These are phyloP conservation scores for Hyaloscypha bicolor DNA, from an alignment of 495 filamentous ascomycete genomes.

Conservation along the genomic window DNA sequence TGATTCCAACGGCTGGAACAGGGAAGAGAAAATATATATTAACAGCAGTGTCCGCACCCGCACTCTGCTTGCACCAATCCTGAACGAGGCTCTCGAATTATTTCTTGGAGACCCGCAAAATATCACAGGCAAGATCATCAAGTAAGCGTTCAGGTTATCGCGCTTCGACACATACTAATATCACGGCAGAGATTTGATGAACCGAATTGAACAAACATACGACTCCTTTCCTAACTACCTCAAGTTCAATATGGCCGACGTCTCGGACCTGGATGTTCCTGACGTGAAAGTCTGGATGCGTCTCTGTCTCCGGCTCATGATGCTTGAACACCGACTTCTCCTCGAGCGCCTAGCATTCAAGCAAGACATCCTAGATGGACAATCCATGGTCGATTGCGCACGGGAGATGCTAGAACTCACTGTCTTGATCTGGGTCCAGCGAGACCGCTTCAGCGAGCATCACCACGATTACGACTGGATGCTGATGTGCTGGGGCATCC, in stretches of 20 bases:
- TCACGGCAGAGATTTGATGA: slow-evolving; percentile 15
- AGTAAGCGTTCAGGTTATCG: slow-evolving; percentile 9
- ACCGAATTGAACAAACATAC: slow-evolving; percentile 17
- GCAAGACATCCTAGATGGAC: slow-evolving; percentile 22
- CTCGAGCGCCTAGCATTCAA: slow-evolving; percentile 29
- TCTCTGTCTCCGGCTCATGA: slow-evolving; percentile 20
- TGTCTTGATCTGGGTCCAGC: slow-evolving; percentile 32
- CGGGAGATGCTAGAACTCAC: slow-evolving; percentile 34
- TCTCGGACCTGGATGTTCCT: not conserved
- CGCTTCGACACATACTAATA: not conserved
- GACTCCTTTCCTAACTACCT: slow-evolving; percentile 17
- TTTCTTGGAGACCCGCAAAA: slow-evolving; percentile 26
- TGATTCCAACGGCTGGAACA: slow-evolving; percentile 31
- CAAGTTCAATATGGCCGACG: slow-evolving; percentile 12
- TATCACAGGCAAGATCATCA: slow-evolving; percentile 22
- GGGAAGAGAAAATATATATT: slow-evolving; percentile 15
- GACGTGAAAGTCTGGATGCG: slow-evolving; percentile 11
- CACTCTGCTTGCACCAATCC: slow-evolving; percentile 14
- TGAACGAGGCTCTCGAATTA: slow-evolving; percentile 31
- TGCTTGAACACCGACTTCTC: slow-evolving; percentile 27
- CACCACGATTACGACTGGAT: slow-evolving; percentile 33
- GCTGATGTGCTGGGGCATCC: slow-evolving; percentile 33
- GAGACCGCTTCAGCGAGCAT: slow-evolving; percentile 28
- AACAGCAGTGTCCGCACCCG: slow-evolving; percentile 12
- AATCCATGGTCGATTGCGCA: slow-evolving; percentile 32